Evolutionary conservation across 371 early-diverging fungal genomes (phyloP).

Genomic region (Haplosporangium sp.): DNA sequence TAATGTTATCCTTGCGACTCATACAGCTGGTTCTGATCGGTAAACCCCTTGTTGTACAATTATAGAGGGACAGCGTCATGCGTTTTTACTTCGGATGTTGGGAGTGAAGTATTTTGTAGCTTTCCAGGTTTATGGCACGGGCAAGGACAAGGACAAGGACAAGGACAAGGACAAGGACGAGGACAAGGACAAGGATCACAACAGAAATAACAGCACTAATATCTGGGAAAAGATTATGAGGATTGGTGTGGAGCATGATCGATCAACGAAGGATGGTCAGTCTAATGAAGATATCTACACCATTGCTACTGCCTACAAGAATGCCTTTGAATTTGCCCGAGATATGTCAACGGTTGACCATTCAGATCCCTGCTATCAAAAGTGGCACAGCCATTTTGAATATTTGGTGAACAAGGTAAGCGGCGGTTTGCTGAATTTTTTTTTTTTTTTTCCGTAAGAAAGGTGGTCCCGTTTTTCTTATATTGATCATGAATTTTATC

Average conservation of each 20-base stretch:
- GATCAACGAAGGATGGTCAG: constrained; percentile 26
- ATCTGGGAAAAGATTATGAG: constrained; percentile 44
- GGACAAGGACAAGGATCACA: too few relatives aligned
- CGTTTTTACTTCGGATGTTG: constrained; percentile 35
- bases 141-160: constrained; percentile 11
- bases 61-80: constrained; percentile 29
- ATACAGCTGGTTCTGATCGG: too few relatives aligned
- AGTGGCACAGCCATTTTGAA: constrained; percentile 28
- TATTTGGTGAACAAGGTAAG: constrained; percentile 31
- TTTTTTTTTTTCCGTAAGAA: neutral
- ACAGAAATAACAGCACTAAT: too few relatives aligned
- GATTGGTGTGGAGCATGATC: constrained; percentile 37
- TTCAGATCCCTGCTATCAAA: constrained; percentile 9
- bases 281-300: constrained; percentile 8
- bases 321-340: constrained; percentile 11
- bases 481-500: neutral
- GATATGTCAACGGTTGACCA: constrained; percentile 4
- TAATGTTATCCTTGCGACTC: too few relatives aligned
- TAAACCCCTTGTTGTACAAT: too few relatives aligned
- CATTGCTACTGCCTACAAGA: constrained; percentile 15
- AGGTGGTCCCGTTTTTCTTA: neutral
- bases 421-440: neutral
- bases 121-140: neutral
- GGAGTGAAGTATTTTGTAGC: constrained; percentile 32
- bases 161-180: too few relatives aligned